Base-by-base conservation (phyloP, 345 rosid species). In the Salix caprea region DNA sequence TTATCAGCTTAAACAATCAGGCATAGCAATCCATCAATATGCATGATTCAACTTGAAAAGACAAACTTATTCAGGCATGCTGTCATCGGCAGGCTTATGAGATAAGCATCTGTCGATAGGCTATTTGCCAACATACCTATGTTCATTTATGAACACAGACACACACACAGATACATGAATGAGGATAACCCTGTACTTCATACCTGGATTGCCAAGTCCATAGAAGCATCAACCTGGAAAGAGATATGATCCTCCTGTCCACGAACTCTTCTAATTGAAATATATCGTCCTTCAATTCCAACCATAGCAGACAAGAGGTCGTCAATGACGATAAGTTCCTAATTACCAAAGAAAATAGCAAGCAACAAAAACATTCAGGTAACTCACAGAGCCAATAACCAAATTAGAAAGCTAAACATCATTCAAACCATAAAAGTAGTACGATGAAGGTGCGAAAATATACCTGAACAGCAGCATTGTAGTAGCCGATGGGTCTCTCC, bases 201-300 rank as follows among this genome's bases (percentile, higher is more conserved):
- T 74, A 91, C 99, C 92, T 93, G 98, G 64, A 96, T 89, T 70
- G 94, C 92, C 75, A 93, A 89, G 83, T 93, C 97, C 99, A 93
- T 89, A 0, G 99, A 93, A 60, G 92, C 84, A 80, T 96, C 99
- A 71, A 91, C 84, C 65, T 92, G 91, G 83, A 96, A 93, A 84
- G 87, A 76, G 83, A 91, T 72, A 65, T 67, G 81, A 77, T 84
- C 90, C 79, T 84, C 93, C 86, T 88, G 88, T 73, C 91, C 93
- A 37, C 82, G 89, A 46, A 83, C 70, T 86, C 89, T 78, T 74
- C 75, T 91, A 73, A 93, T 92, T 26, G 93, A 96, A 80, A 93
- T 89, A 78, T 92, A 92, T 44, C 91, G 82, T 75, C 99, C 99
- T 87, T 96, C 99, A 78, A 91, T 86, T 81, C 98, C 99, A 77